Base-by-base conservation (phyloP, 140 eudicot species). In the Eryngium alpinum region DNA sequence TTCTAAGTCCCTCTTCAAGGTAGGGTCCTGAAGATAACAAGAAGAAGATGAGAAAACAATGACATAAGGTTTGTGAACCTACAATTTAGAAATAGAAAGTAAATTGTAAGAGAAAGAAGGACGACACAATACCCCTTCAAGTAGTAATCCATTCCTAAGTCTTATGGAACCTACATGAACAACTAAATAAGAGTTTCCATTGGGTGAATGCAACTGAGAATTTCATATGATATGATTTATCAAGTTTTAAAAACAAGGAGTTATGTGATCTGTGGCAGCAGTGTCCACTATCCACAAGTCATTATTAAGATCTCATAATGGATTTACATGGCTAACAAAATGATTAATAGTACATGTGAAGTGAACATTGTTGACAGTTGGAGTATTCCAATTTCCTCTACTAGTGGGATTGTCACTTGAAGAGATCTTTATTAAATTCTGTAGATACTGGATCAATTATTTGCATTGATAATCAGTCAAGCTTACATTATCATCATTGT, bases 281-380 rank as follows among this genome's bases (percentile, higher is more conserved):
- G 65, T 69, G 22, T 80, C 83, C 16, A 80, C 50, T 1, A 80
- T 69, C 83, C 78, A 69, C 0, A 22, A n/a, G n/a, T n/a, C n/a
- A n/a, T n/a, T 56, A 28, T 5, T 25, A 46, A 33, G 0, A 53
- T 18, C 28, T 13, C n/a, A 22, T 16, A 15, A 21, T 5, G 32
- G 18, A 21, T 34, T 22, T 4, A 38, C 52, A 1, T n/a, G 51
- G 18, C 9, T 6, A 0, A 34, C 17, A 14, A 28, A 0, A 9
- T 6, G 29, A 32, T 25, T 5, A 5, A 56, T 7, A 46, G 5
- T 56, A 53, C 43, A 25, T 56, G n/a, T 0, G 6, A 76, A 1
- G 1, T 76, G 80, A 28, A 28, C 21, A 21, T 9, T 51, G 19
- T 43, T 59, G 38, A 17, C n/a, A 24, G 29, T 38, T 2, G 7